Evolutionary conservation across 352 stramenopile genomes (phyloP), one percentile per base, ranked within the genome.

Genomic region (Phytopythium montanum): DNA sequence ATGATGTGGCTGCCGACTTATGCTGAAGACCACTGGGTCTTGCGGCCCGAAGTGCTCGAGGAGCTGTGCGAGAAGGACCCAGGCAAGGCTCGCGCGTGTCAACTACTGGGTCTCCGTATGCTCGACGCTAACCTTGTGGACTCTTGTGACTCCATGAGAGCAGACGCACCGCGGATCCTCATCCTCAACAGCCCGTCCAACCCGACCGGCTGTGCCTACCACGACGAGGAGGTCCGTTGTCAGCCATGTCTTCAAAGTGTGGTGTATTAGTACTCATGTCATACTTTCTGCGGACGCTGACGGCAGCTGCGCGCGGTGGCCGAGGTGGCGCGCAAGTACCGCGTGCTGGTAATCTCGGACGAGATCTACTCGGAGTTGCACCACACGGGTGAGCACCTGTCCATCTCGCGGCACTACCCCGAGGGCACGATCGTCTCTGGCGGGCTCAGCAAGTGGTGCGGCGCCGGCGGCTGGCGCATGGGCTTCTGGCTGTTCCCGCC

Each of bases 311-410:
- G 84, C 14, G 81, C 71, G 31, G 70, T 96, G 16, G 87, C 87
- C 28, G 67, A 79, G 14, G 68, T 95, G 7, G 86, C 84, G 29
- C 76, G 85, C 46, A 93, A 92, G 68, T 94, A 95, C 63, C 79
- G 86, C 21, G 80, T 96, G 50, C 79, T 95, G n/a, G 85, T 96
- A 23, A 84, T 96, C 25, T 96, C 87, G 41, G 87, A 96, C 56
- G 87, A 96, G 66, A 91, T 96, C 51, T 96, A 96, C 69, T 92
- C 85, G 33, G 87, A 94, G 64, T 63, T 94, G 36, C 84, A 90
- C 52, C 81, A 94, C 64, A 75, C 69, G 19, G 79, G 81, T 26
- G 70, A 79, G 10, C 87, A 96, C 42, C 45, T 90, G 14, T 95
- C 85, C 7, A 90, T 96, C 50, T 93, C 87, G 23, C 87, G 82